These are phyloP conservation scores for Teunomyces panamensis DNA, from an alignment of 805 yeast species.

Conservation along the genomic window DNA sequence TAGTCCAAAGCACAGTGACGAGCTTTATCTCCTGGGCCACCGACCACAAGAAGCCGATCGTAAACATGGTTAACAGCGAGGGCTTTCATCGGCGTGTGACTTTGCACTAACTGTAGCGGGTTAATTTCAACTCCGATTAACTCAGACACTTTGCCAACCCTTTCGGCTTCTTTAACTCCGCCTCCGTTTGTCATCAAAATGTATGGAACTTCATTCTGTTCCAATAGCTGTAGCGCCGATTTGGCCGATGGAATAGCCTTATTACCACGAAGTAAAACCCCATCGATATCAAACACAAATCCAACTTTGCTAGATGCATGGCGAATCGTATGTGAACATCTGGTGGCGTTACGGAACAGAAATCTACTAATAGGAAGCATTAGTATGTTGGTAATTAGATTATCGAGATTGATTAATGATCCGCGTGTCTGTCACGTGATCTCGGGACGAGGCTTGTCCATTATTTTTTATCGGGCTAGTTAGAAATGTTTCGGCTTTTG, in stretches of 20 bases:
- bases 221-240: slow-evolving; percentile 54
- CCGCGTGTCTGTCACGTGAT: not conserved
- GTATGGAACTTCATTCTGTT: slow-evolving; percentile 62
- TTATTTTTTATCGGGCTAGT: too few species aligned
- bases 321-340: not conserved
- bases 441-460: too few species aligned
- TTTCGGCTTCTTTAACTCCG: slow-evolving; percentile 63
- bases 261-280: slow-evolving; percentile 77
- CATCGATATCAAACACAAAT: slow-evolving; percentile 66
- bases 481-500: too few species aligned
- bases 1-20: slow-evolving; percentile 69
- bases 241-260: slow-evolving; percentile 64
- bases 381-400: not conserved
- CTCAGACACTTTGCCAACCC: slow-evolving; percentile 52
- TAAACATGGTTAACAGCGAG: slow-evolving; percentile 46
- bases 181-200: slow-evolving; percentile 91
- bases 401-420: not conserved
- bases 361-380: not conserved
- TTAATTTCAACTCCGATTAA: slow-evolving; percentile 45
- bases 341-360: not conserved
- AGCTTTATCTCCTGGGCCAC: slow-evolving; percentile 73
- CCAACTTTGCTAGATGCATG: slow-evolving; percentile 12
- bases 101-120: slow-evolving; percentile 69
- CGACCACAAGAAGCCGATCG: slow-evolving; percentile 72
- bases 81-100: slow-evolving; percentile 82